phyloP scores from a whole-genome alignment of 2,329 filamentous ascomycete species.

The Waltergamsia citrina region DNA sequence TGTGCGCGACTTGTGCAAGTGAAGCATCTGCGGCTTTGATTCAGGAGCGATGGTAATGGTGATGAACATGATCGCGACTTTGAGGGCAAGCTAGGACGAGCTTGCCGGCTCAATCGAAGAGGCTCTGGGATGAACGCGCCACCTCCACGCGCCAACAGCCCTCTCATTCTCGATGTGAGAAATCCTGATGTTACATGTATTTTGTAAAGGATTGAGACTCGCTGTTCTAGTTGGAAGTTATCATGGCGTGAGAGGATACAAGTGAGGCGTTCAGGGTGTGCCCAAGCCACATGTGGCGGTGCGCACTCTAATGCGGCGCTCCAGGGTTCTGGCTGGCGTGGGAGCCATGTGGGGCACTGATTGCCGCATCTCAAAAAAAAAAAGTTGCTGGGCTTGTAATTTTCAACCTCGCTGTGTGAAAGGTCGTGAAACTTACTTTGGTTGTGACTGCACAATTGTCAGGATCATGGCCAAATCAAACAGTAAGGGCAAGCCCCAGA shows the following conservation, averaged over 20 bases:
- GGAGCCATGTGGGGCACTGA: neutral
- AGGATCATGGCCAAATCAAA: conserved; percentile 8
- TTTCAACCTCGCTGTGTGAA: conserved; percentile 36
- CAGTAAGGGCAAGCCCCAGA: conserved; percentile 23
- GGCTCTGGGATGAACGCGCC: too few species aligned
- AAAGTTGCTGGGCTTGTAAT: conserved; percentile 17
- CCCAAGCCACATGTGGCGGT: neutral
- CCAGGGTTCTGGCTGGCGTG: neutral
- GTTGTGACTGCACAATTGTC: neutral
- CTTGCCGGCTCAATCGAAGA: too few species aligned
- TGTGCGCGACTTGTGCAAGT: neutral
- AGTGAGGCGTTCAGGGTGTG: conserved; percentile 39
- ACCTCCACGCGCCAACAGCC: too few species aligned
- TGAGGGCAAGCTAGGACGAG: too few species aligned
- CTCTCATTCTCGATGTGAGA: too few species aligned
- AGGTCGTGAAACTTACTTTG: too few species aligned
- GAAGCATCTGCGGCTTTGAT: neutral
- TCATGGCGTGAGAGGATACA: too few species aligned
- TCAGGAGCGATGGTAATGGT: too few species aligned
- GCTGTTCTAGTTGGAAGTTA: too few species aligned
- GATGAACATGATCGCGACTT: too few species aligned
- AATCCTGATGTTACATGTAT: too few species aligned
- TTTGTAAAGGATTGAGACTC: too few species aligned
- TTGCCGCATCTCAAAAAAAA: conserved; percentile 2
- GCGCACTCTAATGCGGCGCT: neutral